Evolutionary conservation across 768 basidiomycete species (phyloP).

Genomic region (Leccinum fibrillosum): DNA sequence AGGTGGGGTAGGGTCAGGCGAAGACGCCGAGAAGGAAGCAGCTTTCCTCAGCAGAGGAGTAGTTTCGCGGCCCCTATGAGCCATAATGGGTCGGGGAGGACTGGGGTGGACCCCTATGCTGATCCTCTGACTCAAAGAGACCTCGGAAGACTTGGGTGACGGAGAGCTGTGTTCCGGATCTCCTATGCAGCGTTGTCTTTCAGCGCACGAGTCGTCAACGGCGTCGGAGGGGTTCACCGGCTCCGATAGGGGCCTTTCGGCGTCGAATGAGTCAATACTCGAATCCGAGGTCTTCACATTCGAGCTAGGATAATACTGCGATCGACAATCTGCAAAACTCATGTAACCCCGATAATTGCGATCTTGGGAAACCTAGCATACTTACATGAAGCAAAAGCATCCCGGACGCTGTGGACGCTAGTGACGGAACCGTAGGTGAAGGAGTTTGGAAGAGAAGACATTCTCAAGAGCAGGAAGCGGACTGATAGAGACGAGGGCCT

Average conservation of each 20-base stretch:
- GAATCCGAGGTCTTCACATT: slow-evolving; percentile 50
- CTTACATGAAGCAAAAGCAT: slow-evolving; percentile 62
- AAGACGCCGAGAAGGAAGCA: slow-evolving; percentile 32
- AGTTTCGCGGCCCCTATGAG: slow-evolving; percentile 13
- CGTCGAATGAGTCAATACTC: slow-evolving; percentile 38
- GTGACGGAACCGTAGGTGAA: slow-evolving; percentile 47
- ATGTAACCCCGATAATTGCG: slow-evolving; percentile 1
- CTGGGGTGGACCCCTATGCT: slow-evolving; percentile 2
- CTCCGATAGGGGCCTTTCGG: slow-evolving; percentile 16
- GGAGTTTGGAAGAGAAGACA: slow-evolving; percentile 48
- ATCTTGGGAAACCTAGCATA: not conserved
- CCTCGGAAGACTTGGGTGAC: slow-evolving; percentile 14
- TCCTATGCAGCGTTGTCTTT: slow-evolving; percentile 8
- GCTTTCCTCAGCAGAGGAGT: slow-evolving; percentile 42
- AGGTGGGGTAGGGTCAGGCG: slow-evolving; percentile 1
- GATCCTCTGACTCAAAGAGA: slow-evolving; percentile 20
- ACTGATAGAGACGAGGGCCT: not conserved
- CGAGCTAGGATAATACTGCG: slow-evolving; percentile 65
- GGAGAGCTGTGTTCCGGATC: not conserved
- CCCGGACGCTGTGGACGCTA: slow-evolving; percentile 46
- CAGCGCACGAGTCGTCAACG: not conserved
- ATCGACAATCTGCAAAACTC: slow-evolving; percentile 52
- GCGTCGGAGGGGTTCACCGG: not conserved
- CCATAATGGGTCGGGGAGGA: not conserved
- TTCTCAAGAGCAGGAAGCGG: slow-evolving; percentile 11